Evolutionary conservation across 768 basidiomycete species (phyloP).

Genomic region (Macrolepiota fuliginosa): DNA sequence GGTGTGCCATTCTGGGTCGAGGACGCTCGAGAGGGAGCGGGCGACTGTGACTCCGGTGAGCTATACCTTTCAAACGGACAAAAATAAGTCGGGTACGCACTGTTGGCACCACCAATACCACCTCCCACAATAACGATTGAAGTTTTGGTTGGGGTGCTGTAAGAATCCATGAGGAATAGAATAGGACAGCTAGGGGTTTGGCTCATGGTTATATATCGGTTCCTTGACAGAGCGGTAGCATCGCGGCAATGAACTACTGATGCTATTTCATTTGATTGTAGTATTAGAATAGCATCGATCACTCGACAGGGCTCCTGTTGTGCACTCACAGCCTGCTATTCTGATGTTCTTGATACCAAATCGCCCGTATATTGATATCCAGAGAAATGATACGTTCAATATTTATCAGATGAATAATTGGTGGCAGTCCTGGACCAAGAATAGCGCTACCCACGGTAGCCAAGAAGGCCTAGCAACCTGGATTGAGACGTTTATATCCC

Average conservation of each 20-base stretch:
- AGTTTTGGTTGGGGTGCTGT: background rate
- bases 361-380: background rate
- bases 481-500: background rate
- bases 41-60: conserved; percentile 21
- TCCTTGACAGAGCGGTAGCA: background rate
- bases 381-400: background rate
- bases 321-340: background rate
- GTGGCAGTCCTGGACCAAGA: background rate
- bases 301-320: background rate
- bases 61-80: background rate
- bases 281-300: background rate
- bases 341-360: background rate
- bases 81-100: background rate
- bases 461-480: background rate
- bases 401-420: background rate
- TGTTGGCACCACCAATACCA: conserved; percentile 5
- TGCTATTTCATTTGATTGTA: background rate
- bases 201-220: background rate
- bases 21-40: conserved; percentile 40
- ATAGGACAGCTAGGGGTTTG: background rate
- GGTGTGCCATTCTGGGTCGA: conserved; percentile 42
- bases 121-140: conserved; percentile 1
- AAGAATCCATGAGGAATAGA: background rate
- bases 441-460: background rate
- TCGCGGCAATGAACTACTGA: background rate